phyloP scores from a whole-genome alignment of 345 rosid species.

The Arabis hirsuta region DNA sequence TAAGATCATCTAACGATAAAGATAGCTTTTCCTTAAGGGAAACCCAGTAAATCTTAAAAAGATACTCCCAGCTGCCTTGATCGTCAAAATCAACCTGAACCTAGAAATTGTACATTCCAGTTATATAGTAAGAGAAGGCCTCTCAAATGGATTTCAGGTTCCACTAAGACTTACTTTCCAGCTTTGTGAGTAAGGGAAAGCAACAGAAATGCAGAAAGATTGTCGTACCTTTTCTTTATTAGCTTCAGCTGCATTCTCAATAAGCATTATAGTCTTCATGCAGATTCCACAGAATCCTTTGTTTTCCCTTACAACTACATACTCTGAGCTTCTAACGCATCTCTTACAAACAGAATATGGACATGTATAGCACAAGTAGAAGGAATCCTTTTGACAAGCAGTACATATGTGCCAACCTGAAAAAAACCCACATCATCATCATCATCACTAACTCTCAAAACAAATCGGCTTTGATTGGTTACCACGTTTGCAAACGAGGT shows the following conservation, averaged over 20 bases:
- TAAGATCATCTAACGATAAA: constrained; percentile 70
- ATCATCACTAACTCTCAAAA: not conserved
- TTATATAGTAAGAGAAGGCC: not conserved
- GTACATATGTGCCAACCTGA: constrained; percentile 98
- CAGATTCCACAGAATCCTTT: constrained; percentile 93
- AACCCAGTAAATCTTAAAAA: constrained; percentile 91
- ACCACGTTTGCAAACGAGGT: no score
- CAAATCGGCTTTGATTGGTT: no score
- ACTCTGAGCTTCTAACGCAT: constrained; percentile 87
- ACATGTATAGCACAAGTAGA: constrained; percentile 95
- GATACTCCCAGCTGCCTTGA: constrained; percentile 96
- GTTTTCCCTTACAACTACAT: constrained; percentile 68
- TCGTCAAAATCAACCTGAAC: constrained; percentile 98
- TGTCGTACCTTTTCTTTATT: constrained; percentile 43
- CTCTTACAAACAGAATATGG: constrained; percentile 91
- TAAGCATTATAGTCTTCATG: constrained; percentile 84
- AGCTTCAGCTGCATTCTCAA: constrained; percentile 63
- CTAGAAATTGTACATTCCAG: constrained; percentile 43
- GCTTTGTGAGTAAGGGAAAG: not conserved
- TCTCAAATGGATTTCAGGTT: not conserved
- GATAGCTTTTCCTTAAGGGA: constrained; percentile 70
- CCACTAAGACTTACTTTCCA: not conserved
- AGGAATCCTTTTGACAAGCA: constrained; percentile 76
- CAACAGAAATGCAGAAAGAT: constrained; percentile 5
- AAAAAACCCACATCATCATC: constrained; percentile 22